Base-by-base conservation (phyloP, 768 basidiomycete genomes). In the Termitomyces sp. region DNA sequence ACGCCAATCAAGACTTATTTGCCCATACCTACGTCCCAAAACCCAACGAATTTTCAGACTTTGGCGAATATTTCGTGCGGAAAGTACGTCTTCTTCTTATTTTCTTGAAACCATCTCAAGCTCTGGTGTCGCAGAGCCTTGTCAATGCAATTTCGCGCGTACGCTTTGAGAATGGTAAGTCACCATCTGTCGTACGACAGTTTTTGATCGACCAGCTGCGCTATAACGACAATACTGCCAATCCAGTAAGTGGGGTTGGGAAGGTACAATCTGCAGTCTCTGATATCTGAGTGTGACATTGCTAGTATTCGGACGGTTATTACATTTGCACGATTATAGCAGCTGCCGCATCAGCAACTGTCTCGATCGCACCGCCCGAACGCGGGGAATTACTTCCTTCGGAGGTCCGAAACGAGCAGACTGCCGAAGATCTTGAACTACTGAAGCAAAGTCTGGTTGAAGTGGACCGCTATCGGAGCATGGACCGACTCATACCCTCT, bases 401-500 rank as follows among this genome's bases (percentile, higher is more conserved):
- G 18, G 89, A 92, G 68, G 77, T 83, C 22, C 82, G 80, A 48
- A 81, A 76, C 20, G 84, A 89, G 57, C 83, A 87, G 60, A 89
- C 79, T 62, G 75, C 76, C 24, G 88, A 92, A 68, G 90, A 91
- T 63, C 76, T 75, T 27, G 82, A 83, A 37, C 77, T 95, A 12
- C 70, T 95, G 49, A 86, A 87, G 64, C 85, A 88, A 63, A 90
- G 89, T 2, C 70, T 88, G 45, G 80, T 86, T 20, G 93, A 96
- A 68, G 84, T 98, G 33, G 91, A 94, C 66, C 83, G 96, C 44
- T 96, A 95, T 74, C 87, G 93, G 56, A 92, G 87, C 66, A 93
- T 97, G 87, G 97, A 99, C 72, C 82, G 95, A 55, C 79, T 98
- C 16, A 95, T 98, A 56, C 94, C 97, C 9, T 96, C 95, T 1